These are phyloP conservation scores for Lasiosphaeris hirsuta DNA, from an alignment of 495 filamentous ascomycete genomes.

Conservation along the genomic window DNA sequence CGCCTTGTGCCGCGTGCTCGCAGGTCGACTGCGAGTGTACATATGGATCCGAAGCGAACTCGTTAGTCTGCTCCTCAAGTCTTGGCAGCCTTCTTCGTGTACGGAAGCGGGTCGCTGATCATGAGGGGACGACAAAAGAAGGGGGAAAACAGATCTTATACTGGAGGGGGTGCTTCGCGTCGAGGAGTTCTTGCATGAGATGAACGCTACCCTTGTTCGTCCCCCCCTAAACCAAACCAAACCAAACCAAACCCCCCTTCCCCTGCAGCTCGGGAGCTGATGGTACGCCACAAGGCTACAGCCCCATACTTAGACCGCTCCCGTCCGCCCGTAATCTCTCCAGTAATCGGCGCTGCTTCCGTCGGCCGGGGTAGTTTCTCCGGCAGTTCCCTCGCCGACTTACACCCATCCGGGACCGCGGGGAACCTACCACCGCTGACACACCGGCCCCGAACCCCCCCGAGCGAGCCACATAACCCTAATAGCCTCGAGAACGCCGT, in stretches of 20 bases:
- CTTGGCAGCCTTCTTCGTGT: neutral
- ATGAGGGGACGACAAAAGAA: constrained; percentile 12
- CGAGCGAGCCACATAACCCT: constrained; percentile 5
- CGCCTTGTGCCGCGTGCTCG: constrained; percentile 29
- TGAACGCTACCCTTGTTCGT: constrained; percentile 24
- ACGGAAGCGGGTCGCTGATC: neutral
- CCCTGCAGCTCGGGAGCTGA: too few relatives aligned
- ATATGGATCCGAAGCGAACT: constrained; percentile 31
- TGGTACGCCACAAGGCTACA: neutral
- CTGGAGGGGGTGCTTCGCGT: constrained; percentile 33
- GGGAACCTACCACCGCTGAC: neutral
- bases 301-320: neutral
- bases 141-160: constrained; percentile 37
- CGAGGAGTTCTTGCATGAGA: constrained; percentile 26
- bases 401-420: constrained; percentile 4
- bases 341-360: constrained; percentile 1
- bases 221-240: too few relatives aligned
- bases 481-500: constrained; percentile 31
- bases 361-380: constrained; percentile 17
- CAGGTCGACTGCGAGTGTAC: constrained; percentile 30
- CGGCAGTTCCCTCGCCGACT: constrained; percentile 15
- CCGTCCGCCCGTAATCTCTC: constrained; percentile 6
- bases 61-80: constrained; percentile 11
- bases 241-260: too few relatives aligned
- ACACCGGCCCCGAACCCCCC: neutral